Conservation (phyloP, 202 grass and related monocot genomes). For the Elaeis oleifera region DNA sequence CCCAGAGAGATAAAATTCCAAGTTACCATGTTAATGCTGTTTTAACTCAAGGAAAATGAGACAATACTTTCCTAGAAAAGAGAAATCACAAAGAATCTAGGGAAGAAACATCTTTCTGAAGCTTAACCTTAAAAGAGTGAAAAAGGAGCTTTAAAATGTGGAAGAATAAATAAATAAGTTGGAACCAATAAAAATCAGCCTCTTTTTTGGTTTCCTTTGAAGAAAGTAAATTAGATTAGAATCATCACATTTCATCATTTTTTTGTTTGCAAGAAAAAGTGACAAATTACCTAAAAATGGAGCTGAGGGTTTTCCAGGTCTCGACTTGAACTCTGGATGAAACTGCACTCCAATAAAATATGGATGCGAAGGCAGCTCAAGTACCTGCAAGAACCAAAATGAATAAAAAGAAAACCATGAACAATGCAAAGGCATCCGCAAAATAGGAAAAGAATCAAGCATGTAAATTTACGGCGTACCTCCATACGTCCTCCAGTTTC, state of each 20-base stretch:
- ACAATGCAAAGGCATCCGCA: background rate
- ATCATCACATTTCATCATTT: background rate
- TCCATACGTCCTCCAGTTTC: constrained; percentile 78
- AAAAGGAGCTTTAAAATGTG: too few relatives aligned
- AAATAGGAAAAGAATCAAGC: constrained; percentile 3
- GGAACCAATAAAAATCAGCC: too few relatives aligned
- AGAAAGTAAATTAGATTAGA: background rate
- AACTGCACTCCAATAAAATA: constrained; percentile 49
- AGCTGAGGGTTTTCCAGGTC: constrained; percentile 43
- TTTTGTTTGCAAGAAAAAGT: background rate
- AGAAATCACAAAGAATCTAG: too few relatives aligned
- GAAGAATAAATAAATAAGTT: too few relatives aligned
- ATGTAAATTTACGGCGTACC: constrained; percentile 33
- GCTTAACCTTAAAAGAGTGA: too few relatives aligned
- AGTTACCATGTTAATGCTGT: too few relatives aligned
- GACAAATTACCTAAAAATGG: constrained; percentile 34
- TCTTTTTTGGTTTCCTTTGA: background rate
- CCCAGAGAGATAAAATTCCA: too few relatives aligned
- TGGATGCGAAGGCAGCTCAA: constrained; percentile 39
- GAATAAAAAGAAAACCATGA: background rate
- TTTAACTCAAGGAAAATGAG: too few relatives aligned
- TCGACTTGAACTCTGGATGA: constrained; percentile 51
- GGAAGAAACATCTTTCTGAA: too few relatives aligned
- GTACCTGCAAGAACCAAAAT: constrained; percentile 23
- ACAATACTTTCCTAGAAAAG: too few relatives aligned